These are phyloP conservation scores for Sporothrix inflata DNA, from an alignment of 2,329 filamentous ascomycete genomes.

Conservation along the genomic window DNA sequence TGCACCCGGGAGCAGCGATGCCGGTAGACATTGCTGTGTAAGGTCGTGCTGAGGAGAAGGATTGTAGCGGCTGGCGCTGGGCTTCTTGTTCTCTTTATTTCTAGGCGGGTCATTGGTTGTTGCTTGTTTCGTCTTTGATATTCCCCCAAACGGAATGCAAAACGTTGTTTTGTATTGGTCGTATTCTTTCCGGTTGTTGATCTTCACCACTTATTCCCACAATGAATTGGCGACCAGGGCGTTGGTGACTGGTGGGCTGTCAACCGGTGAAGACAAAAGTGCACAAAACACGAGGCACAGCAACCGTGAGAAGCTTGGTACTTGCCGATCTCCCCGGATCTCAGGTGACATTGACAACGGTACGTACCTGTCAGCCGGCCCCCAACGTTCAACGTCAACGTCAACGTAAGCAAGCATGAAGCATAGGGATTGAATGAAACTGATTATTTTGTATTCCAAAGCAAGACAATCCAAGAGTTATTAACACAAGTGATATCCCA, in stretches of 20 bases:
- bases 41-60: not conserved
- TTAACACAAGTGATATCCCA: not conserved
- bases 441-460: not conserved
- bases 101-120: not conserved
- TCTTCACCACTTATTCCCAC: too few species aligned
- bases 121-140: not conserved
- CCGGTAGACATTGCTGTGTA: constrained; percentile 24
- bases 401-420: not conserved
- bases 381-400: not conserved
- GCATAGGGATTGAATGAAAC: not conserved
- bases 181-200: too few species aligned
- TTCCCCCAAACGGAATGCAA: not conserved
- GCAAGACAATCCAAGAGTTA: not conserved
- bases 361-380: not conserved
- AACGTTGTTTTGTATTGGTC: too few species aligned
- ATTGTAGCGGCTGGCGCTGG: not conserved
- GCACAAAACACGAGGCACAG: too few species aligned
- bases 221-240: too few species aligned
- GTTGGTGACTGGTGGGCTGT: not conserved
- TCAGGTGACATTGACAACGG: not conserved
- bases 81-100: not conserved
- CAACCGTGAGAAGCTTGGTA: too few species aligned
- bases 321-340: not conserved
- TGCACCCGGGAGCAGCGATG: not conserved
- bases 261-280: not conserved